Percentiles rank a stretch among this genome's conserved stretches.
Evolutionary conservation across 2,329 filamentous ascomycete genomes (phyloP).

Genomic region (Colletotrichum viniferum): DNA sequence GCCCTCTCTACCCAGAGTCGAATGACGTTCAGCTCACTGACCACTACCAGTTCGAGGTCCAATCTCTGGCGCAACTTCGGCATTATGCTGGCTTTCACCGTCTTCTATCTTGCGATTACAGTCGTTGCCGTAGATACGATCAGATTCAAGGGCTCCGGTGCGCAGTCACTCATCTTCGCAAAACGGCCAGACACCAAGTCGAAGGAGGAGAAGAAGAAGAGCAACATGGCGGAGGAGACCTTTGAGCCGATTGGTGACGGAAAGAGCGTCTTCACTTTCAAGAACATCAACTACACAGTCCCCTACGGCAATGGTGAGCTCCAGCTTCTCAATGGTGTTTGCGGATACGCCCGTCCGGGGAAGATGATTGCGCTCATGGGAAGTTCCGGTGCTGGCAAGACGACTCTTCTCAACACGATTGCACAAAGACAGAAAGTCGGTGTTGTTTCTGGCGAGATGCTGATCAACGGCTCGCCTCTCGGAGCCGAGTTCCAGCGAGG

Average conservation of each 20-base stretch:
- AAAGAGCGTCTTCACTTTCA: constrained; percentile 73
- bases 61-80: constrained; percentile 81
- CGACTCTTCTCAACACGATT: constrained; percentile 77
- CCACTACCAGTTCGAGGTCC: constrained; percentile 35
- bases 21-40: background rate
- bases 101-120: constrained; percentile 76
- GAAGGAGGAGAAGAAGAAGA: constrained; percentile 27
- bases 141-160: constrained; percentile 48
- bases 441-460: constrained; percentile 69
- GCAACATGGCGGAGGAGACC: constrained; percentile 33
- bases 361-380: constrained; percentile 83
- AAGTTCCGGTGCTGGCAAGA: constrained; percentile 82
- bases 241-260: constrained; percentile 56
- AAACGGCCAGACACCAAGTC: background rate
- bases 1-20: background rate
- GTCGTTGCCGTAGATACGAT: constrained; percentile 72
- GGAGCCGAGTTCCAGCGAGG: constrained; percentile 67
- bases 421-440: constrained; percentile 70
- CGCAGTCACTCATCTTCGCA: constrained; percentile 17
- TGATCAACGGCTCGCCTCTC: constrained; percentile 65
- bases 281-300: constrained; percentile 73
- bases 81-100: constrained; percentile 75
- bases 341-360: constrained; percentile 80
- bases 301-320: constrained; percentile 38
- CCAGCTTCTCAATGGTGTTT: constrained; percentile 46